A percentile compares a stretch with the other conserved stretches of the same genome.
These are phyloP conservation scores for Haberlea rhodopensis DNA, from an alignment of 257 asterid genomes.

Conservation along the genomic window DNA sequence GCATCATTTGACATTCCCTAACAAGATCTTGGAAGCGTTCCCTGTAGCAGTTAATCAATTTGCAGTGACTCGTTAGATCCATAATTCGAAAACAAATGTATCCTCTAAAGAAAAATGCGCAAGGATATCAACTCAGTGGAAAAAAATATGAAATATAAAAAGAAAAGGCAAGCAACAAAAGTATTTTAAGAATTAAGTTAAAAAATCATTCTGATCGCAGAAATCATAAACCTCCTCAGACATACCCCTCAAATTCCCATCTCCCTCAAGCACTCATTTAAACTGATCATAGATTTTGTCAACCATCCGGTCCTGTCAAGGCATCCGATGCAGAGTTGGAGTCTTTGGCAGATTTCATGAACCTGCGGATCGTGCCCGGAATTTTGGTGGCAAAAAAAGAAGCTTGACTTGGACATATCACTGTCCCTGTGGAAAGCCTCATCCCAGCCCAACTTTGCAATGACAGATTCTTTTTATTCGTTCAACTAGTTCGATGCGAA, in stretches of 20 bases:
- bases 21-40: conserved; percentile 79
- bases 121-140: background rate
- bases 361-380: background rate
- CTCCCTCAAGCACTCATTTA: background rate
- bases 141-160: conserved; percentile 16
- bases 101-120: conserved; percentile 11
- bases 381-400: background rate
- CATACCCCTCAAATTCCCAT: background rate
- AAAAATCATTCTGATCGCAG: conserved; percentile 2
- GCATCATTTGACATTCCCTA: conserved; percentile 88
- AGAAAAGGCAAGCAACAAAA: conserved; percentile 13
- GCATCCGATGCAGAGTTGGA: background rate
- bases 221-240: conserved; percentile 5
- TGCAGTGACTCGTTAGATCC: conserved; percentile 14
- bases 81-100: conserved; percentile 8
- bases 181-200: background rate
- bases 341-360: background rate
- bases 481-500: too few species aligned
- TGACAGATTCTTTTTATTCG: background rate
- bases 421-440: background rate
- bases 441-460: background rate
- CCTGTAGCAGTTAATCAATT: conserved; percentile 45
- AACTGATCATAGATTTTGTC: too few species aligned
- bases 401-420: background rate
- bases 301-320: background rate